These are phyloP conservation scores for Citrus unshiu DNA, from an alignment of 345 rosid species.

Conservation along the genomic window DNA sequence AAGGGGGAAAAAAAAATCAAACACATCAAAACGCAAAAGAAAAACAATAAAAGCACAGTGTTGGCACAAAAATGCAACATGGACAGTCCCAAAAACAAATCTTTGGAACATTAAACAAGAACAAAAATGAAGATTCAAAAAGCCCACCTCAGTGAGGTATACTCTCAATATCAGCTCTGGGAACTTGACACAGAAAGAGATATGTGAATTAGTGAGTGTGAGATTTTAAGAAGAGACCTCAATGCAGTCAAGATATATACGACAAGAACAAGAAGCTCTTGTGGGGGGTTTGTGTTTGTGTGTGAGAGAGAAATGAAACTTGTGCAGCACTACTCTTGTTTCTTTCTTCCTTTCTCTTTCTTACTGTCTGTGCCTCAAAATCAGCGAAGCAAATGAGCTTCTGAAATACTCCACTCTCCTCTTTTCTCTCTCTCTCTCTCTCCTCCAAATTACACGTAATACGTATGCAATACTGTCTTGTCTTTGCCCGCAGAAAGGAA, in stretches of 20 bases:
- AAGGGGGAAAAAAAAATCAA: neutral
- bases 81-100: neutral
- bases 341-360: slow-evolving; percentile 3
- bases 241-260: slow-evolving; percentile 8
- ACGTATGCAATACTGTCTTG: slow-evolving; percentile 6
- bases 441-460: neutral
- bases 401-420: slow-evolving; percentile 17
- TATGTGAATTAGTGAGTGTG: neutral
- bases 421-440: neutral
- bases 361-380: slow-evolving; percentile 20
- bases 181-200: neutral
- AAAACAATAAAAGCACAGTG: neutral
- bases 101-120: neutral
- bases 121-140: neutral
- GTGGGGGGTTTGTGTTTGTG: neutral
- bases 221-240: neutral
- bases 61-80: neutral
- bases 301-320: slow-evolving; percentile 13
- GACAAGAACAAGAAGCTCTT: neutral
- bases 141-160: neutral
- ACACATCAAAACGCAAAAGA: neutral
- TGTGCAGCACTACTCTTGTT: slow-evolving; percentile 12
- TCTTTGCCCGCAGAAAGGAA: neutral
- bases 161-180: neutral
- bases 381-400: slow-evolving; percentile 28